These are phyloP conservation scores for Protomyces gravidus DNA, from an alignment of 1,139 yeast species.

Conservation along the genomic window DNA sequence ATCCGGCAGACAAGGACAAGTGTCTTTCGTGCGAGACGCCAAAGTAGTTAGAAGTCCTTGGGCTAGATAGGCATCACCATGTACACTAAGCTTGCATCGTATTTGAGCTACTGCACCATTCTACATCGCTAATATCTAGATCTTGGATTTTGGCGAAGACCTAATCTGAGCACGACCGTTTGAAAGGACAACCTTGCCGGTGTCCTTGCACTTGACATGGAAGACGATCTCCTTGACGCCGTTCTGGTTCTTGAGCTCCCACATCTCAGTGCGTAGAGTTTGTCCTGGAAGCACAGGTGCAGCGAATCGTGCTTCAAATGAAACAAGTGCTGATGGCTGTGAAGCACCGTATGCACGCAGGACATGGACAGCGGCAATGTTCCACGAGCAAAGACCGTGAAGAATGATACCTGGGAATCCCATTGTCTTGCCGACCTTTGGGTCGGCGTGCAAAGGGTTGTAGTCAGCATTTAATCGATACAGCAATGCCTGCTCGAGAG, in stretches of 20 bases:
- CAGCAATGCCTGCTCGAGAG: conserved; percentile 21
- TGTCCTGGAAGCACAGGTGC: conserved; percentile 25
- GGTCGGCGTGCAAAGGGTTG: conserved; percentile 28
- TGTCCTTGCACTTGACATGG: conserved; percentile 23
- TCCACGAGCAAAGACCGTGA: conserved; percentile 23
- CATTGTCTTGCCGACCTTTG: conserved; percentile 19
- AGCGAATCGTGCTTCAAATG: conserved; percentile 25
- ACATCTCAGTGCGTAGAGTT: conserved; percentile 23
- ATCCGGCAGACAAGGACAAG: conserved; percentile 1
- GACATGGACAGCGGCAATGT: conserved; percentile 23
- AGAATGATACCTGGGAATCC: conserved; percentile 24
- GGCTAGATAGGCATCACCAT: too few relatives aligned
- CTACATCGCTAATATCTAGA: not conserved
- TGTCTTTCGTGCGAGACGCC: conserved; percentile 23
- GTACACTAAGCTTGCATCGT: too few relatives aligned
- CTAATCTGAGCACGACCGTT: conserved; percentile 24
- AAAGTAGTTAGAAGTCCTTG: too few relatives aligned
- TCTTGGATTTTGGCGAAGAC: not conserved
- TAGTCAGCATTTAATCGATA: conserved; percentile 26
- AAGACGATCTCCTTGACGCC: conserved; percentile 21
- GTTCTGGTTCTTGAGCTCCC: conserved; percentile 7
- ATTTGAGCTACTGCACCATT: too few relatives aligned
- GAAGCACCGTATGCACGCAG: conserved; percentile 20
- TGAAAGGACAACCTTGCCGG: conserved; percentile 20
- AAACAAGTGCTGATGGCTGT: conserved; percentile 9